These are phyloP conservation scores for Turnera subulata DNA, from an alignment of 345 rosid species.

Conservation along the genomic window DNA sequence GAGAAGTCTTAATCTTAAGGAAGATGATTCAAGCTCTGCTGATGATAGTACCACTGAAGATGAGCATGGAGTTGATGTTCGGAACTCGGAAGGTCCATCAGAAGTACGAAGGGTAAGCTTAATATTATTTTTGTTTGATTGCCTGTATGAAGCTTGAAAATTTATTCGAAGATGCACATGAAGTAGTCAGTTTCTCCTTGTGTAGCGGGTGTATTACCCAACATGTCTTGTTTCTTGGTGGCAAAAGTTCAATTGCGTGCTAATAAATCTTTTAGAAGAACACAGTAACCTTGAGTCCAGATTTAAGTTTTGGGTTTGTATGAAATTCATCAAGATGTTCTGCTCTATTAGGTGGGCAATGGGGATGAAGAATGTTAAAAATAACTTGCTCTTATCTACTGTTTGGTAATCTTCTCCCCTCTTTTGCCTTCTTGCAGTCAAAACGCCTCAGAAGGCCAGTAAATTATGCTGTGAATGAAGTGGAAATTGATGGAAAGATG, in stretches of 20 bases:
- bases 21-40: slow-evolving; percentile 43
- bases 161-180: no score
- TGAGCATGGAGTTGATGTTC: slow-evolving; percentile 20
- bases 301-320: no score
- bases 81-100: slow-evolving; percentile 28
- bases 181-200: no score
- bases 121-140: neutral
- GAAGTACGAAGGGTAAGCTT: slow-evolving; percentile 63
- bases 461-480: slow-evolving; percentile 33
- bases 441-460: slow-evolving; percentile 56
- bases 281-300: no score
- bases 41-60: slow-evolving; percentile 31
- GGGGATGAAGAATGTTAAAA: no score
- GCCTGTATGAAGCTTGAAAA: no score
- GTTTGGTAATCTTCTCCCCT: neutral
- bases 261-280: no score
- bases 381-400: no score
- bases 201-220: no score
- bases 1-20: slow-evolving; percentile 27
- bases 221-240: no score
- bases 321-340: no score
- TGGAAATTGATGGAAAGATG: slow-evolving; percentile 44
- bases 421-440: slow-evolving; percentile 44
- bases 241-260: no score
- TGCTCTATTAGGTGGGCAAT: neutral